Evolutionary conservation across 1,139 yeast genomes (phyloP).

Genomic region (Saccharomyces hybrid): DNA sequence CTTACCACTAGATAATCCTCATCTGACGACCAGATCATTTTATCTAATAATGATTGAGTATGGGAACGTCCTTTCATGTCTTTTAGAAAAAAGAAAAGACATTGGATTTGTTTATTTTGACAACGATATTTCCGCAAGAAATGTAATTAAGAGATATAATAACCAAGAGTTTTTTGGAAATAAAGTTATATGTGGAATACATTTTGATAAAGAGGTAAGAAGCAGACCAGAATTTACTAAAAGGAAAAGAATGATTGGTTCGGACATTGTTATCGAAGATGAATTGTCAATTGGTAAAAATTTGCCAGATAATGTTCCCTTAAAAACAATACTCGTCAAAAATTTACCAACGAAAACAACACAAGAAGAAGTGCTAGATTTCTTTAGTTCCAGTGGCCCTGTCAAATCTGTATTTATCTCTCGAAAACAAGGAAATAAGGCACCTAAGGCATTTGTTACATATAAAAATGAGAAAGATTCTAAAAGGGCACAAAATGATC

Average conservation of each 20-base stretch:
- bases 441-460: too few relatives aligned
- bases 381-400: too few relatives aligned
- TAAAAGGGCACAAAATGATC: too few relatives aligned
- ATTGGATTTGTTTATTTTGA: slow-evolving; percentile 43
- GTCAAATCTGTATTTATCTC: too few relatives aligned
- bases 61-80: slow-evolving; percentile 42
- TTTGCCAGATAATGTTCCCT: too few relatives aligned
- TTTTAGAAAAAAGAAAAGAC: slow-evolving; percentile 36
- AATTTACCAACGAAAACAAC: too few relatives aligned
- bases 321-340: too few relatives aligned
- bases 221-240: slow-evolving; percentile 27
- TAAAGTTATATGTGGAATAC: slow-evolving; percentile 35
- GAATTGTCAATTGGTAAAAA: slow-evolving; percentile 2
- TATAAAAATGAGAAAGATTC: too few relatives aligned
- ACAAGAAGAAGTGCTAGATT: too few relatives aligned
- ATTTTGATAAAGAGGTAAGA: slow-evolving; percentile 37
- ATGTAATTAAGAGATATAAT: slow-evolving; percentile 35
- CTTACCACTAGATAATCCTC: slow-evolving; percentile 32
- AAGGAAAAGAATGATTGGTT: slow-evolving; percentile 20
- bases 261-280: slow-evolving; percentile 24
- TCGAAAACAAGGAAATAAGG: too few relatives aligned
- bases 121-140: slow-evolving; percentile 34
- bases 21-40: slow-evolving; percentile 36
- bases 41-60: slow-evolving; percentile 38
- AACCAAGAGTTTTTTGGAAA: slow-evolving; percentile 30